Evolutionary conservation across 2,329 filamentous ascomycete genomes (phyloP), one percentile per base, ranked within the genome.

Genomic region (Colletotrichum sublineola): DNA sequence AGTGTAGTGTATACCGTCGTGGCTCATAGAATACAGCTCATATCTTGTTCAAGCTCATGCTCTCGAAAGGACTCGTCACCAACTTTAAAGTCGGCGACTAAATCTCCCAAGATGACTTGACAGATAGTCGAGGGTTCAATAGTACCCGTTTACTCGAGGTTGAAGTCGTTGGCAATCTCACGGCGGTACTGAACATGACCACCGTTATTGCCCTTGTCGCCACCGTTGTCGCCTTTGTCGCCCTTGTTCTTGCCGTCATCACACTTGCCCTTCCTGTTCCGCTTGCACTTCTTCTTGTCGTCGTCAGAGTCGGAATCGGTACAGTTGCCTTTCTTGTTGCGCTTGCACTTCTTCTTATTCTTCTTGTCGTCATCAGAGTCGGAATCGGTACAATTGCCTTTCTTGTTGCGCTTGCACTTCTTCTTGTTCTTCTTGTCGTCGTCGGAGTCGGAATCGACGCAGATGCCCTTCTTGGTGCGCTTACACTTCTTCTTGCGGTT

Each of bases 291-390:
- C 29, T 68, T 68, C 38, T 48, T 62, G 9, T 53, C 36, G 24
- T 63, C 36, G 12, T 24, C 24, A 24, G 24, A 24, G 24, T 65
- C 46, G 0, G 42, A 68, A 24, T 63, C 63, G 29, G 33, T 38
- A 42, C 68, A 71, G n/a, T 71, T 40, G 29, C 68, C 64, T 65
- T 71, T 71, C 33, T 40, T 71, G 64, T 68, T 68, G 53, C 65
- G 68, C 64, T 63, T 57, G 57, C 53, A 67, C 40, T 71, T 20
- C 46, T 71, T 50, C 18, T 52, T 52, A 20, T 24, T 24, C 24
- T 61, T 42, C 55, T 66, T 53, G n/a, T 55, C 48, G 12, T 61
- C 24, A 11, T 71, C 55, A n/a, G 44, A 24, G 67, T 64, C 48
- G 12, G 55, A 60, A n/a, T 61, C 56, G 29, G 24, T 33, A 56